phyloP scores from a whole-genome alignment of 2,329 filamentous ascomycete genomes.

The Fulvia fulva region DNA sequence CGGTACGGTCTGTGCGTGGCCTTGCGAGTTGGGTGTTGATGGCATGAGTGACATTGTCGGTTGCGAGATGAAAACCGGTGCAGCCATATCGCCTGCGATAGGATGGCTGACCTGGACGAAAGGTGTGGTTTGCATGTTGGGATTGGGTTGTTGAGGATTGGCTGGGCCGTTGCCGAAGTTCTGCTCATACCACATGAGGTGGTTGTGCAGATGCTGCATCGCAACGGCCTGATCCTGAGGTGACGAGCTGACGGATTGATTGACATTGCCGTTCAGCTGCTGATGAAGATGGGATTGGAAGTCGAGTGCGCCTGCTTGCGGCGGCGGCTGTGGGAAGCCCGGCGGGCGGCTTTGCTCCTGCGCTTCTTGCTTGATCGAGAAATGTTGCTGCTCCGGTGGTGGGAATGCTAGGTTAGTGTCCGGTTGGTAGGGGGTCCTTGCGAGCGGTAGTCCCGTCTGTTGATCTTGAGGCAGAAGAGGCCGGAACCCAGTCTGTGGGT shows the following conservation, averaged over 20 bases:
- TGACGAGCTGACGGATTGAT: constrained; percentile 20
- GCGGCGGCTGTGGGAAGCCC: constrained; percentile 47
- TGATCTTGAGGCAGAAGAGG: constrained; percentile 51
- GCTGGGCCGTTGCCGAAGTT: constrained; percentile 21
- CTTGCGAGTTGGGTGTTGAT: constrained; percentile 30
- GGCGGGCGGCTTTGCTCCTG: constrained; percentile 82
- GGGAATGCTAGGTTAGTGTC: constrained; percentile 56
- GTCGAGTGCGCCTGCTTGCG: constrained; percentile 30
- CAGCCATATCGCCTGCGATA: constrained; percentile 18
- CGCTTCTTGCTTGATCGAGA: constrained; percentile 71
- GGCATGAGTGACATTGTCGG: constrained; percentile 25
- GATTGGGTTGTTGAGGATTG: constrained; percentile 12
- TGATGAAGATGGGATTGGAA: constrained; percentile 49
- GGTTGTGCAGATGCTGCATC: constrained; percentile 29
- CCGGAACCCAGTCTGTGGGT: constrained; percentile 38
- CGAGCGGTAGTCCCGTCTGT: constrained; percentile 25
- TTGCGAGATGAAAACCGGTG: constrained; percentile 24
- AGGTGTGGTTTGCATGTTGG: constrained; percentile 14
- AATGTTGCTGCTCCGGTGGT: constrained; percentile 71
- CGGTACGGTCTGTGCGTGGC: constrained; percentile 47
- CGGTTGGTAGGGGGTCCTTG: constrained; percentile 40
- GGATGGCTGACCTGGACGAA: constrained; percentile 23
- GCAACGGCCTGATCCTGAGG: constrained; percentile 21
- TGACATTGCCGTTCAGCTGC: constrained; percentile 43
- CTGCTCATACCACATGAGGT: constrained; percentile 30